phyloP scores from a whole-genome alignment of 2,329 filamentous ascomycete genomes.

The Colletotrichum cordylinicola region DNA sequence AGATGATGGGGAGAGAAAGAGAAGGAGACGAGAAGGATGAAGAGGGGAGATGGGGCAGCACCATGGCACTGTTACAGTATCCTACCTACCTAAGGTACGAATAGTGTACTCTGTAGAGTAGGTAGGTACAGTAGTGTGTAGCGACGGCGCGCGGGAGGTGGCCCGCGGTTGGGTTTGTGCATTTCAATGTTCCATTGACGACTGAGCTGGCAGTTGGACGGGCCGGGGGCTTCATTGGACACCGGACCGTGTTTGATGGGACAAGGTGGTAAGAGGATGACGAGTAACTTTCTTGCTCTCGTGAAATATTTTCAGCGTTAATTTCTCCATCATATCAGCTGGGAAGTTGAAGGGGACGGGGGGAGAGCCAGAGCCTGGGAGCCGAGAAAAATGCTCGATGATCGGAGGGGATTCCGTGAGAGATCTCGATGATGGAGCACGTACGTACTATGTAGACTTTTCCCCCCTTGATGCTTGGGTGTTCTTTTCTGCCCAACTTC shows the following conservation, averaged over 20 bases:
- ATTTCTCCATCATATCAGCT: constrained; percentile 4
- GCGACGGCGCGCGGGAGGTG: constrained; percentile 10
- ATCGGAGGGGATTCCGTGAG: constrained; percentile 6
- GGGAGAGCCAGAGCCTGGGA: background rate
- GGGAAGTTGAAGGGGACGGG: background rate
- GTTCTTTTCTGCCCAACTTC: background rate
- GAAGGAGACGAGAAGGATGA: background rate
- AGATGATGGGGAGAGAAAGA: background rate
- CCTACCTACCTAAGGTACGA: too few species aligned
- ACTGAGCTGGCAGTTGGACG: constrained; percentile 11
- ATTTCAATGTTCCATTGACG: constrained; percentile 1
- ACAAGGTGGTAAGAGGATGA: background rate
- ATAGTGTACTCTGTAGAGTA: background rate
- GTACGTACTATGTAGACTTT: too few species aligned
- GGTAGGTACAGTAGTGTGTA: background rate
- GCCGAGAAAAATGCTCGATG: background rate
- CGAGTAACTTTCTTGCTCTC: background rate
- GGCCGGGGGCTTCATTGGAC: background rate
- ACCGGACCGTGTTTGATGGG: background rate
- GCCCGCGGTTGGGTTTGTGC: constrained; percentile 9
- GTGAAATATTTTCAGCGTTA: background rate
- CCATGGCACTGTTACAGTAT: background rate
- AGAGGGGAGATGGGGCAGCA: background rate
- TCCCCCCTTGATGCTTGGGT: background rate
- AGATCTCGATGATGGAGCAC: constrained; percentile 15